These are phyloP conservation scores for Amphirosellinia nigrospora DNA, from an alignment of 495 filamentous ascomycete genomes.

Conservation along the genomic window DNA sequence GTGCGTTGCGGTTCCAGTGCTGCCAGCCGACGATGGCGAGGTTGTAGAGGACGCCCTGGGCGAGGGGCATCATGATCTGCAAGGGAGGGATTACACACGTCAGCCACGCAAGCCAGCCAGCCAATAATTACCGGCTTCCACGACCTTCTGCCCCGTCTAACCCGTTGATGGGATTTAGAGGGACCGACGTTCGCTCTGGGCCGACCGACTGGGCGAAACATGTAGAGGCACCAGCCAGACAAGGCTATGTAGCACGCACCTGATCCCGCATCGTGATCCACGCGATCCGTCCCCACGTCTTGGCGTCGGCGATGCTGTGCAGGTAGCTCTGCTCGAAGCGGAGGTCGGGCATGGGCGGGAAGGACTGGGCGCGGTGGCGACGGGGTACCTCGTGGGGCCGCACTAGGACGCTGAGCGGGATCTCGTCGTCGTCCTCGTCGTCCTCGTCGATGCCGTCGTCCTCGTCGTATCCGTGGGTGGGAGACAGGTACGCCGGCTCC, in stretches of 20 bases:
- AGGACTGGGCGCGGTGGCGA: constrained; percentile 51
- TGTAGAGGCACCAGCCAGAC: no score
- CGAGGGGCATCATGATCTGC: constrained; percentile 80
- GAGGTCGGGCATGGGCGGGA: constrained; percentile 90
- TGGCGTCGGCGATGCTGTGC: constrained; percentile 76
- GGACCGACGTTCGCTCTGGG: no score
- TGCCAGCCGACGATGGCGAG: constrained; percentile 81
- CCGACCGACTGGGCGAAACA: no score
- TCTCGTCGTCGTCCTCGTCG: constrained; percentile 48
- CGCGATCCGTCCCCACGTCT: constrained; percentile 75
- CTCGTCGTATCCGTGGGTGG: constrained; percentile 35
- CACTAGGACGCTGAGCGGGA: constrained; percentile 63
- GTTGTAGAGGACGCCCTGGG: constrained; percentile 84
- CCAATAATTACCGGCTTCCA: background rate
- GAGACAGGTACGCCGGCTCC: constrained; percentile 46
- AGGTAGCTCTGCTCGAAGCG: constrained; percentile 98
- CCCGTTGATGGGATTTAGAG: background rate
- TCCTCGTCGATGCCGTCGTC: constrained; percentile 41
- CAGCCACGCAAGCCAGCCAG: constrained; percentile 17
- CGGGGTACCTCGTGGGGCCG: constrained; percentile 35
- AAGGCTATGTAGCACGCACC: constrained; percentile 50
- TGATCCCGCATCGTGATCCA: constrained; percentile 91
- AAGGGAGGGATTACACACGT: constrained; percentile 19
- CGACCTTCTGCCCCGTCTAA: background rate
- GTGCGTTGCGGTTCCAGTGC: constrained; percentile 76